Evolutionary conservation across 179 eudicot genomes (phyloP).

Genomic region (Amaranthus tricolor): DNA sequence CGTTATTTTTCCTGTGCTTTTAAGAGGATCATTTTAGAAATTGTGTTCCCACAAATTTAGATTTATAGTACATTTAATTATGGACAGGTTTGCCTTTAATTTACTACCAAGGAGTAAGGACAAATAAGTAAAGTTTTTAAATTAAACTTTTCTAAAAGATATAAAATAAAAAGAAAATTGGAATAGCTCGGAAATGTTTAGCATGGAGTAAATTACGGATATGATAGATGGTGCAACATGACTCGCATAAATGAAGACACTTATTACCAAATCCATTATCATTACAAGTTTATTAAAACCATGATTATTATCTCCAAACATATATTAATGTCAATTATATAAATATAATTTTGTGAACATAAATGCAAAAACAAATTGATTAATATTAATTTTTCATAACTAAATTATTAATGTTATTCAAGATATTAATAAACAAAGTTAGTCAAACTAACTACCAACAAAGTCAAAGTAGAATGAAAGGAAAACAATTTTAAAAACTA

Average conservation of each 20-base stretch:
- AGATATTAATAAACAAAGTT: too few species aligned
- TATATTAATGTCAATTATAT: too few species aligned
- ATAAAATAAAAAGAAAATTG: not conserved
- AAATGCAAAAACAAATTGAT: too few species aligned
- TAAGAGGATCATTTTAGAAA: not conserved
- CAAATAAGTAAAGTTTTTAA: not conserved
- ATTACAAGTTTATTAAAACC: not conserved
- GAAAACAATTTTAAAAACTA: too few species aligned
- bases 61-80: not conserved
- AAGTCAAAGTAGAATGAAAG: too few species aligned
- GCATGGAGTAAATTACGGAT: conserved; percentile 13
- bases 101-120: not conserved
- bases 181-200: not conserved
- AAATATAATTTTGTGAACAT: too few species aligned
- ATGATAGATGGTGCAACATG: not conserved
- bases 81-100: not conserved
- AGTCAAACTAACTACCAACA: too few species aligned
- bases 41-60: conserved; percentile 11
- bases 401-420: too few species aligned
- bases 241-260: not conserved
- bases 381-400: too few species aligned
- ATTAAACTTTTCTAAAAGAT: not conserved
- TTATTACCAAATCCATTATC: not conserved
- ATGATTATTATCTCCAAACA: too few species aligned
- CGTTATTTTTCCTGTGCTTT: not conserved